Conservation (phyloP, 306 rosid species). For the Malus asiatica region DNA sequence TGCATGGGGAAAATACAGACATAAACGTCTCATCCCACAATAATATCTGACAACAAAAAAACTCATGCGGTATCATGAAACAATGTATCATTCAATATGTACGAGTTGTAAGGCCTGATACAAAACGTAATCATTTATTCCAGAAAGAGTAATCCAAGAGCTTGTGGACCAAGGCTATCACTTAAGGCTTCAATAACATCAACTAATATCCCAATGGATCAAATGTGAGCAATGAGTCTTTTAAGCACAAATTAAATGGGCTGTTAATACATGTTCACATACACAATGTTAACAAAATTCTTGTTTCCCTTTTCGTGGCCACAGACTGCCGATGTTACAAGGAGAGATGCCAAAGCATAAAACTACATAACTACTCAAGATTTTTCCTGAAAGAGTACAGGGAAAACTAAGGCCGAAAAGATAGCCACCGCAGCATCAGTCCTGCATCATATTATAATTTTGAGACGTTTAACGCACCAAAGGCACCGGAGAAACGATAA, state of each 20-base stretch:
- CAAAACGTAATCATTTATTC: not conserved
- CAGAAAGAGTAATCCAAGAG: not conserved
- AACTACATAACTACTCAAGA: not conserved
- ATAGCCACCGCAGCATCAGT: conserved; percentile 4
- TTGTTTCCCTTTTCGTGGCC: conserved; percentile 21
- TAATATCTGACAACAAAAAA: not conserved
- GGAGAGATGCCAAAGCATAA: not conserved
- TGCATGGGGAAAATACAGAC: not conserved
- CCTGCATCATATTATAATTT: not conserved
- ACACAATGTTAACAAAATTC: conserved; percentile 18
- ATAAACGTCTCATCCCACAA: not conserved
- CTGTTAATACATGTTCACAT: conserved; percentile 10
- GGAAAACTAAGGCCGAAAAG: conserved; percentile 7
- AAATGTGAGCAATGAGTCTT: not conserved
- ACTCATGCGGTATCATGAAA: not conserved
- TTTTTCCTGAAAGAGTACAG: not conserved
- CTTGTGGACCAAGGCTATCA: not conserved
- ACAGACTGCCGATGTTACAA: conserved; percentile 1
- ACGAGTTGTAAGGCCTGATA: conserved; percentile 1
- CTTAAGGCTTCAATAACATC: not conserved
- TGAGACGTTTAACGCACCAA: not conserved
- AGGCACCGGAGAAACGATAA: not conserved
- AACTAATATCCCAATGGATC: not conserved
- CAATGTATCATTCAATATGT: not conserved
- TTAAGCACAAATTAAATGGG: not conserved